These are phyloP conservation scores for Erigeron canadensis DNA, from an alignment of 129 eudicot species.

Conservation along the genomic window DNA sequence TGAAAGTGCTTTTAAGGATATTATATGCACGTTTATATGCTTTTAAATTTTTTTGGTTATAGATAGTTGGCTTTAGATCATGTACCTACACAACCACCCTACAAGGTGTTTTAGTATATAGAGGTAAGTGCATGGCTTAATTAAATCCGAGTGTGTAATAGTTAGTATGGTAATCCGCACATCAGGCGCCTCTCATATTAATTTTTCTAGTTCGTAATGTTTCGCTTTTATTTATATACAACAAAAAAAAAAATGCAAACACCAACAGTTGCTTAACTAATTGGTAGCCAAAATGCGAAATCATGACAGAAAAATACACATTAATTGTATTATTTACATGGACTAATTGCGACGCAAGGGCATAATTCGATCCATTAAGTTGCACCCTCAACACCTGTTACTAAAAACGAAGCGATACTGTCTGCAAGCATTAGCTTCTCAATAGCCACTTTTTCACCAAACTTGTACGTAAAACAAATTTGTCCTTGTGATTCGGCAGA, in stretches of 20 bases:
- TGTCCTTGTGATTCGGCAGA: slow-evolving; percentile 50
- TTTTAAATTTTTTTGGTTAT: no score
- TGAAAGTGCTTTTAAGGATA: no score
- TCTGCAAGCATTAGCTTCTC: slow-evolving; percentile 55
- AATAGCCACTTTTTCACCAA: slow-evolving; percentile 47
- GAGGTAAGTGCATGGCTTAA: no score
- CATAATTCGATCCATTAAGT: neutral
- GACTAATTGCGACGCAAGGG: neutral
- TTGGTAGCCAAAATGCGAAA: neutral
- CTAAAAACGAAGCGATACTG: slow-evolving; percentile 33
- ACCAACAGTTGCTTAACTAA: neutral
- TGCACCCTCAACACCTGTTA: slow-evolving; percentile 1
- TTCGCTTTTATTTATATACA: no score
- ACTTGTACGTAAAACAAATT: slow-evolving; percentile 52
- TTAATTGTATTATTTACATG: slow-evolving; percentile 2
- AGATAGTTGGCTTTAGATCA: no score
- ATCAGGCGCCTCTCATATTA: no score
- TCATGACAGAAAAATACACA: neutral
- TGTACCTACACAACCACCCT: no score
- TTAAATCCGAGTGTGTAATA: no score
- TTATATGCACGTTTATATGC: no score
- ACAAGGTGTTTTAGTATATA: no score
- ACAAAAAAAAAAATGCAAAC: neutral
- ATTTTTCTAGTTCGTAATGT: no score
- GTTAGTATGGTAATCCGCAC: no score